phyloP scores from a whole-genome alignment of 106 monocot species.

The Dioscorea zingiberensis region DNA sequence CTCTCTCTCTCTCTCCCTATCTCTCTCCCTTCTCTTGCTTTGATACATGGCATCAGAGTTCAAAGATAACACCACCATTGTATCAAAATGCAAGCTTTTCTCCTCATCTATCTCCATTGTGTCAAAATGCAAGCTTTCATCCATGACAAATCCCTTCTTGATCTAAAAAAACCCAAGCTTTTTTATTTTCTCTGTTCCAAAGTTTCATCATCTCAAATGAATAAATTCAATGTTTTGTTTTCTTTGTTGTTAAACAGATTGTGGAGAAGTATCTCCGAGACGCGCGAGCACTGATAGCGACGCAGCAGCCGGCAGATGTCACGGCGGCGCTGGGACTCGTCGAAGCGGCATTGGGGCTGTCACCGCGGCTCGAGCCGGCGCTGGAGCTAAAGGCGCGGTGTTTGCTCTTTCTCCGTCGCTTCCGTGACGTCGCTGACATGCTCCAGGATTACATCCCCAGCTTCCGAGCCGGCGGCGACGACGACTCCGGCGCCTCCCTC shows the following conservation, averaged over 20 bases:
- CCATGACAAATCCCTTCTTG: too few species aligned
- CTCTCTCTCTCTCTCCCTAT: neutral
- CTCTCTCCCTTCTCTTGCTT: too few species aligned
- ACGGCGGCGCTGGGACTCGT: conserved; percentile 36
- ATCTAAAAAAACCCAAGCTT: neutral
- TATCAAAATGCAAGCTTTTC: too few species aligned
- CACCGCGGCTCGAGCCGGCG: conserved; percentile 47
- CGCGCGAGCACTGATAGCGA: conserved; percentile 45
- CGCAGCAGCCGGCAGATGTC: conserved; percentile 37
- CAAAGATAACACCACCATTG: too few species aligned
- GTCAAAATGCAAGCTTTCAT: too few species aligned
- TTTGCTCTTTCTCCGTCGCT: conserved; percentile 63
- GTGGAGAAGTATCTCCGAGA: conserved; percentile 55
- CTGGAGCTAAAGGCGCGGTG: conserved; percentile 65
- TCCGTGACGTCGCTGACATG: conserved; percentile 80
- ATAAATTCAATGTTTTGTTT: neutral
- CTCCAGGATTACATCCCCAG: conserved; percentile 91
- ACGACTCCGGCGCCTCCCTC: conserved; percentile 33
- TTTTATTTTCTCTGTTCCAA: neutral
- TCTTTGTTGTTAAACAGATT: conserved; percentile 37
- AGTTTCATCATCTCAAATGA: neutral
- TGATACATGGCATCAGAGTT: too few species aligned
- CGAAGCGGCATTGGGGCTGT: conserved; percentile 21
- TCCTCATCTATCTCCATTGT: too few species aligned
- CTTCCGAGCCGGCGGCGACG: conserved; percentile 27